Evolutionary conservation across 2,329 filamentous ascomycete genomes (phyloP), one percentile per base, ranked within the genome.

Genomic region (Nemania abortiva): DNA sequence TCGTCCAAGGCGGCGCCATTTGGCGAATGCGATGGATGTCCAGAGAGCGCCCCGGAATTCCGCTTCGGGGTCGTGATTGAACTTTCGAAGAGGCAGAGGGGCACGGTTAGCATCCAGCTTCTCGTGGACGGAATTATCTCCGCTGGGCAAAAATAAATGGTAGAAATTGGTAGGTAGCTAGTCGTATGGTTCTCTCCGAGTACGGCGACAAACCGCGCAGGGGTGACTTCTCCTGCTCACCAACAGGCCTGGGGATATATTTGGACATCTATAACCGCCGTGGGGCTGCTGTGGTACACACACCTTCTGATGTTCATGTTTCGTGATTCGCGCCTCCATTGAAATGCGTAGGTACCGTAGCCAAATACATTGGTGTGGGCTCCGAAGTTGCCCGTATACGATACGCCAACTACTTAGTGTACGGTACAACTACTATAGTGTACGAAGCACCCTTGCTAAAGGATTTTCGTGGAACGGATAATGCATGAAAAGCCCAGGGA

Each of bases 51-150:
- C 27, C 29, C 39, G 6, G 13, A 27, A 24, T 47, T 53, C 42
- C 10, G 27, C 34, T 18, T 54, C 27, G 20, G 50, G 39, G 13
- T 52, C 39, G 9, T 31, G 54, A 52, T 13, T 62, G 11, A 42
- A 22, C 6, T n/a, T 39, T 7, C n/a, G 24, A 5, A 11, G 20
- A 11, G 22, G 7, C 11, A 11, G 53, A 20, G n/a, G 13, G 11
- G 29, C 20, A 13, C 7, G 27, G 6, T 9, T 6, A 34, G 42
- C 27, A 55, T 2, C 20, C 50, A 2, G 24, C 18, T 52, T n/a
- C 37, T 20, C 22, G 15, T 37, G 13, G 22, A 62, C 54, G 59
- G 59, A 59, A 67, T 55, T 55, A 24, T 39, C 47, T 59, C 65
- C 54, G 65, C 27, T 15, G 37, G 29, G 9, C 27, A 34, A 15